A percentile compares a stretch with the other conserved stretches of the same genome.
These are phyloP conservation scores for Westerdykella sp. DNA, from an alignment of 2,329 filamentous ascomycete genomes.

Conservation along the genomic window DNA sequence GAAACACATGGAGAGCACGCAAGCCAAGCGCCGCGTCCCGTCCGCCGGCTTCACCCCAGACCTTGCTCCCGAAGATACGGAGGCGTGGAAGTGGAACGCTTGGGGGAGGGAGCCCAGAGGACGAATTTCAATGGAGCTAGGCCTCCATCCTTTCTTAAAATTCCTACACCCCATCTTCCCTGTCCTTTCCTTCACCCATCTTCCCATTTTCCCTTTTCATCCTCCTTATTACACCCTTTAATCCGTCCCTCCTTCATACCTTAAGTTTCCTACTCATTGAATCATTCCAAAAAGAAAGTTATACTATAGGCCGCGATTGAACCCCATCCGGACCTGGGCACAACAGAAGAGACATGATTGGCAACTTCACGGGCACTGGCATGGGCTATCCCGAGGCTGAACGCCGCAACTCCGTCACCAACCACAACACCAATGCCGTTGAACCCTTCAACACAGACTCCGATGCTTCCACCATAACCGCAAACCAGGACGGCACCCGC, in stretches of 20 bases:
- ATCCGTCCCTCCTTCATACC: not conserved
- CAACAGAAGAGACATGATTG: not conserved
- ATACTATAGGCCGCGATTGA: not conserved
- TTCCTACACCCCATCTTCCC: no score
- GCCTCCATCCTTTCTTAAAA: no score
- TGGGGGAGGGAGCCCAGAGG: no score
- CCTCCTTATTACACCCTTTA: not conserved
- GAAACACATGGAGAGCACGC: no score
- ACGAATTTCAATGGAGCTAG: no score
- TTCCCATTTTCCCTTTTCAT: no score
- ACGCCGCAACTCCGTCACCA: not conserved
- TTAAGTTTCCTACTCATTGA: not conserved
- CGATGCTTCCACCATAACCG: slow-evolving; percentile 30
- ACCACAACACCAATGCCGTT: not conserved
- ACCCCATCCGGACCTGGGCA: not conserved
- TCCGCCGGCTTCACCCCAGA: no score
- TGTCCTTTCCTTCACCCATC: no score
- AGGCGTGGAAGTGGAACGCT: no score
- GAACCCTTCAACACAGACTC: slow-evolving; percentile 19
- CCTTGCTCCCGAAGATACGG: no score
- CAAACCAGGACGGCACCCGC: slow-evolving; percentile 13
- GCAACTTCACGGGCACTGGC: not conserved
- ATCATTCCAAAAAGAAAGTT: not conserved
- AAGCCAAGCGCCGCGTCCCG: no score
- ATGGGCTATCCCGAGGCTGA: not conserved